Evolutionary conservation across 1,139 yeast genomes (phyloP), one percentile per base, ranked within the genome.

Genomic region (Diutina catenulata): DNA sequence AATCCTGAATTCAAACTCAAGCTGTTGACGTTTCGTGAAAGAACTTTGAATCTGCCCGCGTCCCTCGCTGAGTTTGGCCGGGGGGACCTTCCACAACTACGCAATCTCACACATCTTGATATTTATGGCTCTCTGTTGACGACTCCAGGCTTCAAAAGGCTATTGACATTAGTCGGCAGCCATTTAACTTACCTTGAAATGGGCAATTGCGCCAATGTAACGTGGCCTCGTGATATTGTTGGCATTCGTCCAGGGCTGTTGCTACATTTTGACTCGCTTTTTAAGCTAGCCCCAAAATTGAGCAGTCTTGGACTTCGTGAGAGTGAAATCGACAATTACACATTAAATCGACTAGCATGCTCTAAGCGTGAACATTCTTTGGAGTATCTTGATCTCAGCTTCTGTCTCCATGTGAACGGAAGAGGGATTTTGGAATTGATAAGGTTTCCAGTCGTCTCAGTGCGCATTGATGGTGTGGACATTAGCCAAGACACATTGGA

Each of bases 71-170:
- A 31, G n/a, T 31, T 31, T 21, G 6, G 16, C 2, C 23, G 9
- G 6, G 35, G 25, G 3, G 35, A 31, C 21, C 14, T 31, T 10
- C 18, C 7, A 3, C 35, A 21, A 4, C 14, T 31, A n/a, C 24
- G 21, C 5, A 16, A 13, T 4, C 9, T 31, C n/a, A 16, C 13
- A 9, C 10, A 21, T 6, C 35, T 31, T 3, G 35, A 31, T 25
- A 18, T 31, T 5, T 31, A 31, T 9, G 35, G 35, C n/a, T 31
- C 35, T 7, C 35, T 31, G 35, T 13, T 31, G 15, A 31, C 35
- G 4, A 31, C 35, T 11, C 25, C 20, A n/a, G 35, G 35, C 19
- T 21, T 31, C 11, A 21, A 31, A 21, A 21, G 23, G 9, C 21
- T 31, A 11, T 19, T 31, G 9, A 10, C 14, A 11, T 19, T 31